Percentiles rank a stretch among this genome's conserved stretches.
phyloP scores from a whole-genome alignment of 331 rosid species.

The Cydonia oblonga region DNA sequence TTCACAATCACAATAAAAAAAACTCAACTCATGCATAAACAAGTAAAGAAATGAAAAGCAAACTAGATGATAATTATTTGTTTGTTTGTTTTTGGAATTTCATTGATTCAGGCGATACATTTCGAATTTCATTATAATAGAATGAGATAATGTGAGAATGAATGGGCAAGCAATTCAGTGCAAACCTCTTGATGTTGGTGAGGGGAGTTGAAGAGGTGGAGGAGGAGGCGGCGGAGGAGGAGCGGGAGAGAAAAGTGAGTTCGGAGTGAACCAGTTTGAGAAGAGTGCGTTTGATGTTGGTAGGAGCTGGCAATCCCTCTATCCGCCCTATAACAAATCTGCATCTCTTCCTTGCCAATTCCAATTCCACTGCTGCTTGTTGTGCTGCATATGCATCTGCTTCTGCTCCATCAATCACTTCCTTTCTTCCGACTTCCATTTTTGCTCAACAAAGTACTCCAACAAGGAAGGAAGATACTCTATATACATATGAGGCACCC shows the following conservation, averaged over 20 bases:
- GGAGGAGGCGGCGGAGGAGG: constrained; percentile 17
- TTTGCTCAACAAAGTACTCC: no score
- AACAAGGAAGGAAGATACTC: no score
- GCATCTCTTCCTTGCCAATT: constrained; percentile 73
- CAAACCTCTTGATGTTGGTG: constrained; percentile 45
- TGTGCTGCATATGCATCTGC: background rate
- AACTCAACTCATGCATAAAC: no score
- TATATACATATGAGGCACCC: background rate
- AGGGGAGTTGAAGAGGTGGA: constrained; percentile 22
- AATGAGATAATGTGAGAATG: background rate
- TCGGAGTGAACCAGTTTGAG: constrained; percentile 59
- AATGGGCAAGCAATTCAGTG: background rate
- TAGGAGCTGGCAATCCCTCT: constrained; percentile 29
- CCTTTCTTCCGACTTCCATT: background rate
- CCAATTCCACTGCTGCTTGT: constrained; percentile 25
- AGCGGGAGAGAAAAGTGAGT: constrained; percentile 55
- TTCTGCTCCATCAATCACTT: constrained; percentile 13
- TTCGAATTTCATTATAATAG: no score
- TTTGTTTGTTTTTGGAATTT: no score
- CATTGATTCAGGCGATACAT: no score
- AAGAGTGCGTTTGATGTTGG: constrained; percentile 61
- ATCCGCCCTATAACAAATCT: constrained; percentile 41
- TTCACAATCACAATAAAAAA: no score
- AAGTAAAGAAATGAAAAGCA: no score
- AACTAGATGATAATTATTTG: no score